Evolutionary conservation across 495 filamentous ascomycete genomes (phyloP).

Genomic region (Xanthoparmelia taractica): DNA sequence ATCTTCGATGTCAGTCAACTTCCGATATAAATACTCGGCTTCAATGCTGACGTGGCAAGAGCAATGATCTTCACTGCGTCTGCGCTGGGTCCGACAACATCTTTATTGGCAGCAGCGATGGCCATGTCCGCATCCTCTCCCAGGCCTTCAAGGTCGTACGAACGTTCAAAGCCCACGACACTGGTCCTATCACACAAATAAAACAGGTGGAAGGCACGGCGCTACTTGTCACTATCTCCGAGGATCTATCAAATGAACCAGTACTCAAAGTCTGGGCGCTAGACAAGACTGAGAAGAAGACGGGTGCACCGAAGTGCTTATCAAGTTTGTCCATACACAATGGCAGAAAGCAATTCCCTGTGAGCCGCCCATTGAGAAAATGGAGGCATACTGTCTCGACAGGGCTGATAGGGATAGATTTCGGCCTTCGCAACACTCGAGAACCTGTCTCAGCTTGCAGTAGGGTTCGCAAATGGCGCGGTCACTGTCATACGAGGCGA

Average conservation of each 20-base stretch:
- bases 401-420: constrained; percentile 49
- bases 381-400: neutral
- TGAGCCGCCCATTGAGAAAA: constrained; percentile 33
- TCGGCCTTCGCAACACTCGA: constrained; percentile 81
- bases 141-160: constrained; percentile 78
- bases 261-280: constrained; percentile 92
- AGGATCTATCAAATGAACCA: constrained; percentile 80
- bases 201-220: constrained; percentile 86
- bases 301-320: constrained; percentile 74
- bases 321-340: constrained; percentile 82
- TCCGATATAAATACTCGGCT: constrained; percentile 36
- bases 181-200: constrained; percentile 79
- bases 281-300: constrained; percentile 92
- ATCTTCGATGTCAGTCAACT: constrained; percentile 50
- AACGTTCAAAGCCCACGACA: constrained; percentile 78
- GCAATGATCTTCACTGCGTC: constrained; percentile 57
- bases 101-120: constrained; percentile 79
- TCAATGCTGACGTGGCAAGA: constrained; percentile 31
- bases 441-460: constrained; percentile 82
- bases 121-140: constrained; percentile 77
- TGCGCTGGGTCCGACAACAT: constrained; percentile 85
- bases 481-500: constrained; percentile 92
- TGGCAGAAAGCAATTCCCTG: constrained; percentile 85
- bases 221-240: constrained; percentile 77
- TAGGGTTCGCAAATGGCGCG: constrained; percentile 92